Base-by-base conservation (phyloP, 257 asterid species). In the Ilex aquifolium region DNA sequence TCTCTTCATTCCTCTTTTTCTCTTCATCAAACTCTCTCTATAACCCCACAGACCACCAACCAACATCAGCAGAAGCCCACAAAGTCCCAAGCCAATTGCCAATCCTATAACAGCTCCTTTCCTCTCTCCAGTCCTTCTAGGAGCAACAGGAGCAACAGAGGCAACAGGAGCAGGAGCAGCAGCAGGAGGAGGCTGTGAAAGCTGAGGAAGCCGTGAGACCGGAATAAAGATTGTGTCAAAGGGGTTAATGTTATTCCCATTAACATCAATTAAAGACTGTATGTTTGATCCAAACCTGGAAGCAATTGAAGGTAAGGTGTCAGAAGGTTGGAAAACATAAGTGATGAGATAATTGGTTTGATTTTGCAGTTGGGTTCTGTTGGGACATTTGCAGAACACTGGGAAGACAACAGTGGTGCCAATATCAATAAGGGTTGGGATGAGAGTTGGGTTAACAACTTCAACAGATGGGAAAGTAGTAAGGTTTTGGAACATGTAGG, bases 341-440 rank as follows among this genome's bases (percentile, higher is more conserved):
- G 74, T 87, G 61, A 93, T 62, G 3, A 90, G 85, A 60, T 61
- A 81, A 60, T 71, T 83, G 48, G 79, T 60, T 40, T 29, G 60
- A 50, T 73, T 80, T 40, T 7, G 72, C 69, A 67, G 6, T 71
- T 78, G 81, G 21, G 82, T 73, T 0, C 74, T 15, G 29, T 44
- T 77, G 10, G 97, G 96, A 61, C 99, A 93, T 69, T 69, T 78
- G 62, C 99, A 93, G 74, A 93, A 93, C 27, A 93, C 65, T 6
- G 99, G 99, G 40, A 93, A 87, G 2, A 54, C 65, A 10, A 63
- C 66, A 2, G 61, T 61, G 1, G 16, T 80, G 0, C 97, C 97
- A 31, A 74, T 2, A 0, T 52, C 12, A 36, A 93, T 82, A 0
- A 48, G 13, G 1, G 74, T 69, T 5, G 95, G 66, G 14, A 54